Percentiles rank a stretch among this genome's conserved stretches.
These are phyloP conservation scores for Carex arenaria DNA, from an alignment of 202 grass and related monocot genomes.

Conservation along the genomic window DNA sequence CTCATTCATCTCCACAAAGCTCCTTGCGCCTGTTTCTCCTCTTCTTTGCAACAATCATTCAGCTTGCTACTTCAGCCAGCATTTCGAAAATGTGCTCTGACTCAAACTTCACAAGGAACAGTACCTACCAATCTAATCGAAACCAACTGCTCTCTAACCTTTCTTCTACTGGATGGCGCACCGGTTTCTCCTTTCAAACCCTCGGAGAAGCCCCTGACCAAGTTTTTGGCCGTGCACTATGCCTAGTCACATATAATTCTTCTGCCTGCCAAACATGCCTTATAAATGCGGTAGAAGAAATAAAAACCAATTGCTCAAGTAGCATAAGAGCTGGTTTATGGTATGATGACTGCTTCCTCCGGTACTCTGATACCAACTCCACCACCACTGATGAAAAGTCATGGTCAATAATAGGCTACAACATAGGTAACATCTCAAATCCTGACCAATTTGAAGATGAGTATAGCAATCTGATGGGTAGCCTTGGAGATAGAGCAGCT, in stretches of 20 bases:
- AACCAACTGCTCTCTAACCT: conserved; percentile 28
- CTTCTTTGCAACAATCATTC: background rate
- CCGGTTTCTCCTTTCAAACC: conserved; percentile 7
- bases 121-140: conserved; percentile 37
- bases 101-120: conserved; percentile 32
- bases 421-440: too few species aligned
- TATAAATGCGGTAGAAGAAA: background rate
- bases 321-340: background rate
- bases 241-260: background rate
- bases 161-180: background rate
- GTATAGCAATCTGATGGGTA: too few species aligned
- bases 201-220: background rate
- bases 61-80: background rate
- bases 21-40: background rate
- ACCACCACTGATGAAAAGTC: too few species aligned
- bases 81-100: conserved; percentile 31
- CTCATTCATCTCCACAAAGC: background rate
- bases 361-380: background rate
- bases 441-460: too few species aligned
- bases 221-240: conserved; percentile 39
- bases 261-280: conserved; percentile 28
- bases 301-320: background rate
- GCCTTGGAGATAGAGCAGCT: too few species aligned
- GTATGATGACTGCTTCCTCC: conserved; percentile 38
- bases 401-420: too few species aligned